Base-by-base conservation (phyloP, 768 basidiomycete genomes). In the Tubosaeta sp. region DNA sequence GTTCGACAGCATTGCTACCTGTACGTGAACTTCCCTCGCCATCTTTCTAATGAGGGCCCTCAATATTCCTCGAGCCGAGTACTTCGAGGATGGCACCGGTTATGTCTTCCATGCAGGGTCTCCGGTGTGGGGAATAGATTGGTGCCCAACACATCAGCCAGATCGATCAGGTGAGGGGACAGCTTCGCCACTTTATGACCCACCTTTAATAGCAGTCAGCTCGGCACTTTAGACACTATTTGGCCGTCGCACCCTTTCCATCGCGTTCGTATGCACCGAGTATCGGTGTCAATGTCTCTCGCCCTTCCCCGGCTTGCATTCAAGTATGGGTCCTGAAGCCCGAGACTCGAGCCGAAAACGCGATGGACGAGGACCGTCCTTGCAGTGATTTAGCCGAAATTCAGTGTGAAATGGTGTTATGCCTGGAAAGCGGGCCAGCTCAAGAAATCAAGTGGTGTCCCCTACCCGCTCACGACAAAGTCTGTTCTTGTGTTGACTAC, bases 361-460 rank as follows among this genome's bases (percentile, higher is more conserved):
- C 22, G 35, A 56, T 54, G 43, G 52, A 57, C 12, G 37, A 16
- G 58, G 81, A 34, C 56, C 66, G 13, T 63, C 66, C 34, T 45
- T 50, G 4, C 14, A 33, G 9, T 1, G 57, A 56, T 17, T 35
- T 34, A 51, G 63, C 35, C 0, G 68, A 74, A 50, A 78, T 90
- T 75, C 72, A 64, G 16, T 95, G 94, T 57, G 93, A 91, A 64
- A 77, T 97, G 77, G 84, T 94, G 2, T 62, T 98, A 1, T 95
- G 93, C 55, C 58, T 92, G 9, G 86, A 94, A n/a, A 75, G 76
- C 17, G 93, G 95, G 0, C 80, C 88, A 5, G 88, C 85, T 3
- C 80, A 84, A 58, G 86, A 90, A 46, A 65, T 95, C 13, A 92
- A 87, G 69, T 98, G 95, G 95, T 95, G 95, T 67, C 95, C 95